Conservation (phyloP, 768 basidiomycete genomes). For the Lentinus tigrinus region DNA sequence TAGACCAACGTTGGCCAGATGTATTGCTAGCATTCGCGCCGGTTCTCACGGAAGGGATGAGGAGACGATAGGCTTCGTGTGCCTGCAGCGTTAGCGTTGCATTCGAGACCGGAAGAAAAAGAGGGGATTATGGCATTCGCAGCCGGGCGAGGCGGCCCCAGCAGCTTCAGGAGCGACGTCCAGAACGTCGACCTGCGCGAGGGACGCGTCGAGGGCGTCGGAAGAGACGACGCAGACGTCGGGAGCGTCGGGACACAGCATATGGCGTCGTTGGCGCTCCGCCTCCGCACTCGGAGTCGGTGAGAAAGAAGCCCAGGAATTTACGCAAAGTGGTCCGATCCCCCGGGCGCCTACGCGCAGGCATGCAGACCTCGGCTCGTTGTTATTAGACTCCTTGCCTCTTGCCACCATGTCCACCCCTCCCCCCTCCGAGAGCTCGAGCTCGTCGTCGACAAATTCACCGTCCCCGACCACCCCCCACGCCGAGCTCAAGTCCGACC, state of each 20-base stretch:
- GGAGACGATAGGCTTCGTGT: too few relatives aligned
- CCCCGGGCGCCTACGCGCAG: slow-evolving; percentile 5
- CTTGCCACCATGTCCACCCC: slow-evolving; percentile 24
- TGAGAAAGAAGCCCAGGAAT: not conserved
- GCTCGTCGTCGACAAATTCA: slow-evolving; percentile 25
- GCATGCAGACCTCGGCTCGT: not conserved
- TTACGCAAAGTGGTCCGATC: slow-evolving; percentile 18
- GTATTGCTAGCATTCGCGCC: not conserved
- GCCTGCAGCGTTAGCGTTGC: too few relatives aligned
- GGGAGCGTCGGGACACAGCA: too few relatives aligned
- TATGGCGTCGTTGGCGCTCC: not conserved
- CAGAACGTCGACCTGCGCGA: too few relatives aligned
- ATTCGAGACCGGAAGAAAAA: too few relatives aligned
- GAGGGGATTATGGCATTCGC: too few relatives aligned
- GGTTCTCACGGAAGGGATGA: not conserved
- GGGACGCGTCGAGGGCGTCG: too few relatives aligned
- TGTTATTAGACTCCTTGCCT: slow-evolving; percentile 12
- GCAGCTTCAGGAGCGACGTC: too few relatives aligned
- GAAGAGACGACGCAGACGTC: too few relatives aligned
- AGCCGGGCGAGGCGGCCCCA: too few relatives aligned
- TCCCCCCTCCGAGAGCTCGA: slow-evolving; percentile 25
- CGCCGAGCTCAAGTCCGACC: slow-evolving; percentile 21
- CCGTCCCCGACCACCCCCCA: slow-evolving; percentile 23
- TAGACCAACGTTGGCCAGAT: too few relatives aligned
- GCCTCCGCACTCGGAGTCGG: not conserved